Percentiles rank a stretch among this genome's conserved stretches.
Evolutionary conservation across 2,329 filamentous ascomycete genomes (phyloP).

Genomic region (Clathrospora elynae): DNA sequence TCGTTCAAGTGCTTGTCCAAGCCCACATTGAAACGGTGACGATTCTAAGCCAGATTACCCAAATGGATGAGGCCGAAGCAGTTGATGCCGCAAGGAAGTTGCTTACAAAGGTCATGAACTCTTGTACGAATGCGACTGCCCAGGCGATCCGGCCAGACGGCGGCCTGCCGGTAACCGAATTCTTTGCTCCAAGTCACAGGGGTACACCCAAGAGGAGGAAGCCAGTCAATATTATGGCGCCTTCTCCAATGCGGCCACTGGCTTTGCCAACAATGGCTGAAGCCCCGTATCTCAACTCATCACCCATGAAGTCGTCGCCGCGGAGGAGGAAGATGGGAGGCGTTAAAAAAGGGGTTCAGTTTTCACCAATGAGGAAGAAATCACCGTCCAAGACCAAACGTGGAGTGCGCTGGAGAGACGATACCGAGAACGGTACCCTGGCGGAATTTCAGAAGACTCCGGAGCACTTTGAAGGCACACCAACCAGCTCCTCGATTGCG

Average conservation of each 20-base stretch:
- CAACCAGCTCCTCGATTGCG: conserved; percentile 61
- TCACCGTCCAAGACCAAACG: conserved; percentile 68
- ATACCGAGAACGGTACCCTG: conserved; percentile 81
- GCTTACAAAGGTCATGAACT: conserved; percentile 76
- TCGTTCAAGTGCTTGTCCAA: conserved; percentile 81
- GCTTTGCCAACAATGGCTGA: conserved; percentile 39
- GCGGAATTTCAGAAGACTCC: conserved; percentile 94
- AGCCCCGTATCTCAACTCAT: conserved; percentile 54
- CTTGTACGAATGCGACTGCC: conserved; percentile 73
- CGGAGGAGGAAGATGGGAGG: conserved; percentile 70
- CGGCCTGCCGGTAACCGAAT: conserved; percentile 63
- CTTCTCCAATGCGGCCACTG: conserved; percentile 54
- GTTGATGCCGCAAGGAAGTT: conserved; percentile 77
- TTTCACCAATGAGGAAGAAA: conserved; percentile 82
- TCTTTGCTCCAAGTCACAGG: conserved; percentile 70
- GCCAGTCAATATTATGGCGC: conserved; percentile 52
- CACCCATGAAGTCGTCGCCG: conserved; percentile 79
- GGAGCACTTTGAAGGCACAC: conserved; percentile 66
- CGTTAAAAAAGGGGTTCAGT: conserved; percentile 73
- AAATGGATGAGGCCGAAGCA: conserved; percentile 83
- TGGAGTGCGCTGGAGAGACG: conserved; percentile 89
- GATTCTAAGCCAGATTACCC: conserved; percentile 78
- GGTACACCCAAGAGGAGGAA: conserved; percentile 78
- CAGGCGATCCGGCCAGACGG: conserved; percentile 93
- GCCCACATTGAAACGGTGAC: conserved; percentile 92